Conservation (phyloP, 352 stramenopile genomes). For the Pythium scleroteichum region DNA sequence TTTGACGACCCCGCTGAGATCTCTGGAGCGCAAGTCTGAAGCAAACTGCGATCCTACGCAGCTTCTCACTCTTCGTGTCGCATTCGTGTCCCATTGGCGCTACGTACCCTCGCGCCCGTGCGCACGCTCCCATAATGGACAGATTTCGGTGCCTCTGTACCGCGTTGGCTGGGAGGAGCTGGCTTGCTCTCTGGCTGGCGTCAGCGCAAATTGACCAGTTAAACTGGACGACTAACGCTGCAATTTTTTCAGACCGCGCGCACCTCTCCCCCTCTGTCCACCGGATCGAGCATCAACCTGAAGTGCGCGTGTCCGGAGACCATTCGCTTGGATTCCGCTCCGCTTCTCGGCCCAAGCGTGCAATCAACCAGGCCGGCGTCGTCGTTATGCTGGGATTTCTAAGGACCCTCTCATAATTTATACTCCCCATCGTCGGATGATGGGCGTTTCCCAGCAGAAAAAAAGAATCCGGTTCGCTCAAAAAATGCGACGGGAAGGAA, state of each 20-base stretch:
- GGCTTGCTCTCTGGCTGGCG: neutral
- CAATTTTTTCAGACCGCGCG: conserved; percentile 3
- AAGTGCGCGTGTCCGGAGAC: conserved; percentile 8
- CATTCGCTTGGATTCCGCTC: neutral
- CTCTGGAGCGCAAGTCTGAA: conserved; percentile 9
- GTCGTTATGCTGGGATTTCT: conserved; percentile 1
- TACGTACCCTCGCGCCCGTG: conserved; percentile 3
- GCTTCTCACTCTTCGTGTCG: too few species aligned
- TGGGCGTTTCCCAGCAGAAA: conserved; percentile 4
- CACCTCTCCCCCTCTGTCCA: conserved; percentile 4
- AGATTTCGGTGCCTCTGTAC: conserved; percentile 4
- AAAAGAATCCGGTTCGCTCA: conserved; percentile 27
- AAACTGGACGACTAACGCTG: neutral
- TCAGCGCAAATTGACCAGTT: neutral
- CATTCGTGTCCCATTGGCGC: neutral
- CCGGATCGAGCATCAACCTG: neutral
- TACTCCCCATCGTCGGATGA: conserved; percentile 1
- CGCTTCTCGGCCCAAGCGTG: neutral
- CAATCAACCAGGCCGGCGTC: neutral
- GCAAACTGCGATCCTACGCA: conserved; percentile 2
- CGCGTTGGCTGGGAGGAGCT: neutral
- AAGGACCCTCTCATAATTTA: conserved; percentile 16
- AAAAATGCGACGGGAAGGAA: conserved; percentile 23
- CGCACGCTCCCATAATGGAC: conserved; percentile 18
- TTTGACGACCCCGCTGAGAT: conserved; percentile 1